Conservation (phyloP, 306 rosid genomes). For the Elaeagnus macrophylla region DNA sequence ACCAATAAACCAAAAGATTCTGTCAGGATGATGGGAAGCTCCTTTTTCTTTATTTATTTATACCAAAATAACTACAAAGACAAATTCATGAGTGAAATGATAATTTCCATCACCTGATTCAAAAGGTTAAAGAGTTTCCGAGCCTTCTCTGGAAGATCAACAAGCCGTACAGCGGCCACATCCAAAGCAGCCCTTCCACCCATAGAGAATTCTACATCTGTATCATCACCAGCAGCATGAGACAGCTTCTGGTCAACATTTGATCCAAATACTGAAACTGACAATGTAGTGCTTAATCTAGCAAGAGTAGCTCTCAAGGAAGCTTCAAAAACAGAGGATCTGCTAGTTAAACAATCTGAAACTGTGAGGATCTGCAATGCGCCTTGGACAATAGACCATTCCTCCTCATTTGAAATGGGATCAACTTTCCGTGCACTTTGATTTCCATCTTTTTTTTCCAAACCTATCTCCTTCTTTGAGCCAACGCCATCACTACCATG, state of each 20-base stretch:
- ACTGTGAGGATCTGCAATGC: slow-evolving; percentile 95
- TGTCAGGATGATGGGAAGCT: neutral
- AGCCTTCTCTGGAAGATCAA: slow-evolving; percentile 85
- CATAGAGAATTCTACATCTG: slow-evolving; percentile 41
- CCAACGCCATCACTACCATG: slow-evolving; percentile 49
- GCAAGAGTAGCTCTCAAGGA: slow-evolving; percentile 92
- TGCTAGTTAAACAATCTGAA: slow-evolving; percentile 90
- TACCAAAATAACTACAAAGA: neutral
- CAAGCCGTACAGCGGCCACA: slow-evolving; percentile 74
- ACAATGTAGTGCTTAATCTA: slow-evolving; percentile 76
- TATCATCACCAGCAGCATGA: slow-evolving; percentile 31
- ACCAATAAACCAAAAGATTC: neutral
- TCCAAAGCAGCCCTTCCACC: slow-evolving; percentile 97
- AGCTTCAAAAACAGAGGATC: slow-evolving; percentile 98
- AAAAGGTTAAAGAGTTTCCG: slow-evolving; percentile 82
- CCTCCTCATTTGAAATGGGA: slow-evolving; percentile 80
- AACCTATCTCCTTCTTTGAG: slow-evolving; percentile 51
- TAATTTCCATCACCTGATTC: slow-evolving; percentile 54
- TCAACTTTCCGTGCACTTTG: slow-evolving; percentile 64
- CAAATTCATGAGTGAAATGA: neutral
- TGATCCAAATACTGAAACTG: slow-evolving; percentile 80
- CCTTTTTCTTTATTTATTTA: neutral
- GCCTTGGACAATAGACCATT: slow-evolving; percentile 99
- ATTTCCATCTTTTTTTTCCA: slow-evolving; percentile 68
- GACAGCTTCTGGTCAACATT: slow-evolving; percentile 63